Conservation (phyloP, 208 protist species). For the Novymonas esmeraldas region DNA sequence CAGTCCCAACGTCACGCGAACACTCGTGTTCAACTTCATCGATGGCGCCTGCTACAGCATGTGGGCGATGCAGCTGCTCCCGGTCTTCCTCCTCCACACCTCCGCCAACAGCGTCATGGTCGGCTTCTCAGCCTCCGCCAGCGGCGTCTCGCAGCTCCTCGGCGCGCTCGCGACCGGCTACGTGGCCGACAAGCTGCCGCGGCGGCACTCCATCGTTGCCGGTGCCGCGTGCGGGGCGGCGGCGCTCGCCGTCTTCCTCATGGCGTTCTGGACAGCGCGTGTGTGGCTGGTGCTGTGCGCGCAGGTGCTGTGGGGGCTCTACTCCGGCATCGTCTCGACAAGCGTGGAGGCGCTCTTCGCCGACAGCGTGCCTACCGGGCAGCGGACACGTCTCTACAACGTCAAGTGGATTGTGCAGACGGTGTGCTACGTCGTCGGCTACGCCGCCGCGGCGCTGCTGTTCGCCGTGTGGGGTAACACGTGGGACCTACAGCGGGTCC, state of each 20-base stretch:
- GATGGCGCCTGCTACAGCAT: slow-evolving; percentile 54
- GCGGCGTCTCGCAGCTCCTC: slow-evolving; percentile 46
- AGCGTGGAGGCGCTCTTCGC: slow-evolving; percentile 67
- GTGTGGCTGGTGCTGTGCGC: slow-evolving; percentile 22
- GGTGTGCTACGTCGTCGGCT: slow-evolving; percentile 58
- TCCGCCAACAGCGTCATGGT: slow-evolving; percentile 17
- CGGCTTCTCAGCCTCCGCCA: slow-evolving; percentile 29
- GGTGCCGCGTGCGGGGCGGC: slow-evolving; percentile 31
- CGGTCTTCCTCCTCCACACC: slow-evolving; percentile 38
- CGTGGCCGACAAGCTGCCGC: slow-evolving; percentile 14
- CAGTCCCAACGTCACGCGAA: slow-evolving; percentile 46
- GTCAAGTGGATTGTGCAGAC: slow-evolving; percentile 76
- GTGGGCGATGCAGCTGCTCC: slow-evolving; percentile 53
- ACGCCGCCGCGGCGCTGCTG: slow-evolving; percentile 36
- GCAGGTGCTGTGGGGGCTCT: slow-evolving; percentile 52
- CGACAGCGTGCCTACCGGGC: slow-evolving; percentile 48
- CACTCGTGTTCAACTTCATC: slow-evolving; percentile 48
- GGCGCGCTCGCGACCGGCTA: slow-evolving; percentile 34
- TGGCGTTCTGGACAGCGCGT: slow-evolving; percentile 2
- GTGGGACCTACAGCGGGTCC: slow-evolving; percentile 35
- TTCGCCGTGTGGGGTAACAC: slow-evolving; percentile 42
- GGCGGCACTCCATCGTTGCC: slow-evolving; percentile 28
- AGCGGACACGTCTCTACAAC: slow-evolving; percentile 58
- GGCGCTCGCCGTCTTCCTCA: slow-evolving; percentile 28
- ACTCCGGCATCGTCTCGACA: slow-evolving; percentile 44